Base-by-base conservation (phyloP, 1,139 yeast species). In the Ogataea hybrid region DNA sequence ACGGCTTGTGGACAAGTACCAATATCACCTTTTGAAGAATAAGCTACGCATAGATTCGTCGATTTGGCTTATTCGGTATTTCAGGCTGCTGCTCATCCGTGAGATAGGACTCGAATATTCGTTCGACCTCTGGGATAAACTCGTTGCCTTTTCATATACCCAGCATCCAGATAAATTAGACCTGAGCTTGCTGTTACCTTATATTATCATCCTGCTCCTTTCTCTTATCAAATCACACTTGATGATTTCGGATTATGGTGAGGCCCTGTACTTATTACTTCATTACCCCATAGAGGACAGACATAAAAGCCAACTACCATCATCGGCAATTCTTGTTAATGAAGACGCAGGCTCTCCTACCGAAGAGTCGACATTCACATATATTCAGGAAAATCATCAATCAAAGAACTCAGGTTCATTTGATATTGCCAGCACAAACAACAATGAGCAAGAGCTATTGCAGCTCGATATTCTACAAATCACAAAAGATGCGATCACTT, bases 41-140 rank as follows among this genome's bases (percentile, higher is more conserved):
- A 79, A 73, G 50, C 65, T 79, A 43, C 70, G 68, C 42, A 60
- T 80, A 5, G 84, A 80, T 45, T 72, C 83, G 7, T 79, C 81
- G 44, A 67, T 83, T 25, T 83, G 89, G 89, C 65, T 81, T 16
- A 77, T 83, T 22, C 62, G 89, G 42, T 83, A 81, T 69, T 73
- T 79, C 14, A 64, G 89, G 38, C 61, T 83, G 32, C 47, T 82
- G 1, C 65, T 82, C 25, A 59, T 79, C 10, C 62, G 90, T 44
- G 90, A 83, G 52, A 55, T 83, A 25, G 84, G 84, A 1, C 59
- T 73, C 35, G 66, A 67, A 3, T 63, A 69, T 28, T 67, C 77
- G 0, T 62, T 73, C 18, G 60, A 67, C 17, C 54, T 81, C 3
- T 77, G 88, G 82, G 89, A 83, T 56, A 77, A 76, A 49, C 52